Percentiles rank a stretch among this genome's conserved stretches.
These are phyloP conservation scores for Talaromyces pinophilus DNA, from an alignment of 2,329 filamentous ascomycete genomes.

Conservation along the genomic window DNA sequence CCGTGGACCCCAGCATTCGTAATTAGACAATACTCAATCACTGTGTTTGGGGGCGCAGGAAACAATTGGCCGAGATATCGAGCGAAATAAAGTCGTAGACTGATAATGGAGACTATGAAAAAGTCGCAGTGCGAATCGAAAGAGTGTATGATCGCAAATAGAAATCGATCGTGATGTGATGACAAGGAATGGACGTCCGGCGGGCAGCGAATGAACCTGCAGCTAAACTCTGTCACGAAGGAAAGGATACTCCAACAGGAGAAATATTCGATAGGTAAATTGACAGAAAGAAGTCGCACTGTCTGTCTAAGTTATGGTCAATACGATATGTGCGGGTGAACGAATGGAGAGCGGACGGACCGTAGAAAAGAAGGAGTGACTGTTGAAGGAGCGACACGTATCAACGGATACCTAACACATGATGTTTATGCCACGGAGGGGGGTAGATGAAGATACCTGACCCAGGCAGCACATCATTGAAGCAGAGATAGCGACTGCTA, in stretches of 20 bases:
- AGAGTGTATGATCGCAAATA: neutral
- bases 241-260: slow-evolving; percentile 14
- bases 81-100: neutral
- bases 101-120: slow-evolving; percentile 8
- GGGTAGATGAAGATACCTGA: slow-evolving; percentile 3
- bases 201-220: slow-evolving; percentile 11
- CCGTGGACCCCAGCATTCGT: slow-evolving; percentile 9
- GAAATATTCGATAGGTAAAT: neutral
- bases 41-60: neutral
- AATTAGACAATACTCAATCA: neutral
- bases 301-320: neutral
- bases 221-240: slow-evolving; percentile 12
- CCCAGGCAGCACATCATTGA: slow-evolving; percentile 12
- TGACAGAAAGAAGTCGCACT: neutral
- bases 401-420: slow-evolving; percentile 12
- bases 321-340: neutral
- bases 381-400: slow-evolving; percentile 15
- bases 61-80: neutral
- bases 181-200: slow-evolving; percentile 14
- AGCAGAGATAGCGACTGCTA: neutral
- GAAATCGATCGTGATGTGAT: slow-evolving; percentile 5
- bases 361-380: neutral
- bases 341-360: neutral
- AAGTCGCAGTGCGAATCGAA: slow-evolving; percentile 2
- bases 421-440: slow-evolving; percentile 1